Percentiles rank a stretch among this genome's conserved stretches.
These are phyloP conservation scores for Lipomyces sp. DNA, from an alignment of 805 yeast species.

Conservation along the genomic window DNA sequence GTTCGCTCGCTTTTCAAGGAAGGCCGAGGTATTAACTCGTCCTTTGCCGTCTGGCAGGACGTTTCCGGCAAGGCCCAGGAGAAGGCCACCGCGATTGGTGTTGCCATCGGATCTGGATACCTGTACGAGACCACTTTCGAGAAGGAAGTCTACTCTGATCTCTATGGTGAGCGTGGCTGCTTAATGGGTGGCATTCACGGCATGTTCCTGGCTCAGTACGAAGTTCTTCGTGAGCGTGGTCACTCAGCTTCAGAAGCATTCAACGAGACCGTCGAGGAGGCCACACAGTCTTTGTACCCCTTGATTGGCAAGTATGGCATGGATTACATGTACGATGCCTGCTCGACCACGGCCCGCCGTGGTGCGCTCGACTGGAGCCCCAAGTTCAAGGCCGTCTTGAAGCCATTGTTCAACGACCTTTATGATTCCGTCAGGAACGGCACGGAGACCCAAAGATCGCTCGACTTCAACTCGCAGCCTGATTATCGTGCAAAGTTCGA, in stretches of 20 bases:
- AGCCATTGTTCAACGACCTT: constrained; percentile 96
- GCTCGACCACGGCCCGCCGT: constrained; percentile 99
- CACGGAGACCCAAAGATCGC: constrained; percentile 95
- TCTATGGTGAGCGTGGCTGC: constrained; percentile 99
- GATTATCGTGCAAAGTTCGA: constrained; percentile 98
- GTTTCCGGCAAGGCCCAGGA: constrained; percentile 99
- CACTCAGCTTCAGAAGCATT: constrained; percentile 99
- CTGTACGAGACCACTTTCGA: constrained; percentile 99
- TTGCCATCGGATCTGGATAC: constrained; percentile 99
- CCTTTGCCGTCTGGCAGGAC: constrained; percentile 99
- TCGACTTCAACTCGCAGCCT: constrained; percentile 96
- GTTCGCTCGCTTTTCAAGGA: constrained; percentile 99
- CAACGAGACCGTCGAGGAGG: constrained; percentile 99
- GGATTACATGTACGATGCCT: constrained; percentile 99
- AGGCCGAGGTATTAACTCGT: constrained; percentile 99
- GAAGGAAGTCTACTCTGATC: constrained; percentile 98
- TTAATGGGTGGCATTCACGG: constrained; percentile 99
- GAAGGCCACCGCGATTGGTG: constrained; percentile 97
- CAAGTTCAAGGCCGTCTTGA: constrained; percentile 96
- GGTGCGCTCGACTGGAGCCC: constrained; percentile 99
- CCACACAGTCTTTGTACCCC: constrained; percentile 99
- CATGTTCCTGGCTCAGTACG: constrained; percentile 99
- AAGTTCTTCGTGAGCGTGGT: constrained; percentile 98
- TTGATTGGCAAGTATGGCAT: constrained; percentile 98
- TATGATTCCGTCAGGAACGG: constrained; percentile 96